These are phyloP conservation scores for Carex kokanica DNA, from an alignment of 176 grass and related monocot species.

Conservation along the genomic window DNA sequence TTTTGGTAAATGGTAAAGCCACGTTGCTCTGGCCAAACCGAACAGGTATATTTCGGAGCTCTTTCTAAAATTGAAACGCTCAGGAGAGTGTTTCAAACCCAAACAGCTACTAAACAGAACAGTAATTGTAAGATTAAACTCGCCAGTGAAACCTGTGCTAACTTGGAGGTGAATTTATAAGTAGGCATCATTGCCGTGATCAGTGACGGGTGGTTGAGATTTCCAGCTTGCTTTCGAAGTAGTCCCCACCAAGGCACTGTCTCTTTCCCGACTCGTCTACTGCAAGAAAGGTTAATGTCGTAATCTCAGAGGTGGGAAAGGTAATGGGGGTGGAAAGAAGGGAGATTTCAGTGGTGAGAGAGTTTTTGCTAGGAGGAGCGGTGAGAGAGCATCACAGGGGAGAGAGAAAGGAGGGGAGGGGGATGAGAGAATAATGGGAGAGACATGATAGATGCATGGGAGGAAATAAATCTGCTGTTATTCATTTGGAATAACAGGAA, in stretches of 20 bases:
- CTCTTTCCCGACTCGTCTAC: constrained; percentile 46
- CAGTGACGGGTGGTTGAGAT: constrained; percentile 61
- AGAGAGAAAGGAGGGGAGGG: background rate
- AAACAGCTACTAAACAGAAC: constrained; percentile 87
- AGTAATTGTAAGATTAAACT: constrained; percentile 65
- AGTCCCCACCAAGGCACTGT: constrained; percentile 82
- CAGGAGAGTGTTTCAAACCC: constrained; percentile 87
- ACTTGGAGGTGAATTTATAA: constrained; percentile 79
- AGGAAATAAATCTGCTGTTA: too few species aligned
- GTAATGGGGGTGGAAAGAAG: constrained; percentile 14
- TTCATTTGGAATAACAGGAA: too few species aligned
- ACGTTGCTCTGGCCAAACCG: constrained; percentile 35
- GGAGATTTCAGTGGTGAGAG: constrained; percentile 61
- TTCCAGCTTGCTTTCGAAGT: constrained; percentile 88
- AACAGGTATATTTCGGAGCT: constrained; percentile 48
- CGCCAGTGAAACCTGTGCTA: constrained; percentile 46
- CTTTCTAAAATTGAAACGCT: constrained; percentile 59
- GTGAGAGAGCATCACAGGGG: background rate
- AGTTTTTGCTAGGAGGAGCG: constrained; percentile 50
- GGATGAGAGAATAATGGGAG: too few species aligned
- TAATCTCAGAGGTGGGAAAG: constrained; percentile 47
- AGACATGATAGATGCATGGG: too few species aligned
- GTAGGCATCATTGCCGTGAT: constrained; percentile 84
- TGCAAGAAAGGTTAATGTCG: constrained; percentile 57
- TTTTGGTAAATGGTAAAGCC: constrained; percentile 42